These are phyloP conservation scores for Alternaria sp. DNA, from an alignment of 2,329 filamentous ascomycete genomes.

Conservation along the genomic window DNA sequence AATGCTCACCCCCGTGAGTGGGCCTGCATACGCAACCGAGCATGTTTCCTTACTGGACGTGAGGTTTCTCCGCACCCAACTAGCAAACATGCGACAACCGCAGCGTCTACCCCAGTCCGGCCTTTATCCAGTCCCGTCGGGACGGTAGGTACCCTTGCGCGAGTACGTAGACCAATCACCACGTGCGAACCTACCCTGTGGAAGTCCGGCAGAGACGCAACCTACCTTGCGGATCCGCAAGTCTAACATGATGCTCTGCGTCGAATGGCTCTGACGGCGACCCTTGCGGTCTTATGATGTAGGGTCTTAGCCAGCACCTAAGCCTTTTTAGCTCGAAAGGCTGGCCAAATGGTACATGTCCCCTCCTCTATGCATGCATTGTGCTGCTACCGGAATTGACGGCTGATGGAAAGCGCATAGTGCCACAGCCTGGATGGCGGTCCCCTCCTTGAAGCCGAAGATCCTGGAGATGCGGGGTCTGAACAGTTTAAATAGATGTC, in stretches of 20 bases:
- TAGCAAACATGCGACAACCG: constrained; percentile 25
- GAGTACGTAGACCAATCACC: constrained; percentile 35
- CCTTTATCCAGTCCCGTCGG: constrained; percentile 30
- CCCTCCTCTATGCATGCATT: constrained; percentile 37
- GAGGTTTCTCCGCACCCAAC: constrained; percentile 37
- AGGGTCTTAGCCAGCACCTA: constrained; percentile 21
- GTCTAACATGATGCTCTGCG: constrained; percentile 18
- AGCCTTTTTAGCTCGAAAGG: constrained; percentile 17
- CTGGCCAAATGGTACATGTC: constrained; percentile 29
- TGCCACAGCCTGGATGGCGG: constrained; percentile 31
- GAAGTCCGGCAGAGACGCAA: constrained; percentile 16
- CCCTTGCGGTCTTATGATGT: constrained; percentile 16
- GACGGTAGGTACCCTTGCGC: constrained; percentile 28
- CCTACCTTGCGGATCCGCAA: constrained; percentile 46
- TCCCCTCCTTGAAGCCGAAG: constrained; percentile 35
- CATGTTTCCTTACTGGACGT: constrained; percentile 23
- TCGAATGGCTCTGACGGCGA: constrained; percentile 16
- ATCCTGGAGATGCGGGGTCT: constrained; percentile 43
- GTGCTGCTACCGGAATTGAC: constrained; percentile 25
- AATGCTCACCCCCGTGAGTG: constrained; percentile 28
- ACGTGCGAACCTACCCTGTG: constrained; percentile 17
- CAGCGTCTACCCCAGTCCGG: constrained; percentile 31
- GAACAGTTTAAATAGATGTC: constrained; percentile 37
- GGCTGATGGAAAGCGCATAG: constrained; percentile 25
- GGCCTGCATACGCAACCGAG: constrained; percentile 23